Base-by-base conservation (phyloP, 306 rosid species). In the Quercus engelmannii region DNA sequence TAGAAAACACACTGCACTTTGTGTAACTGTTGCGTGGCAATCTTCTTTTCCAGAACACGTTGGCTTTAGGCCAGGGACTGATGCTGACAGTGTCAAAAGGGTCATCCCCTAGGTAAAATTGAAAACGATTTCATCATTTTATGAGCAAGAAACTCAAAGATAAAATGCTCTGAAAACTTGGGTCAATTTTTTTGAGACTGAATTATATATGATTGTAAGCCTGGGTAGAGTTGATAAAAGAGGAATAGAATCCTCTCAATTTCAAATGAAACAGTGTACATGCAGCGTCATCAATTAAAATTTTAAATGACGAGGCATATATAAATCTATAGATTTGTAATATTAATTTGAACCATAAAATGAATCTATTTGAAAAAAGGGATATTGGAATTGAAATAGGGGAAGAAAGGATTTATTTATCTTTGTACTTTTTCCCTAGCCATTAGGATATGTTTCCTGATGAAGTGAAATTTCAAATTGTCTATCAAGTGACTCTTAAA, bases 81-180 rank as follows among this genome's bases (percentile, higher is more conserved):
- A 83, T 73, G 97, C 95, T 43, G 97, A 89, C 65, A 92, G 13
- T 61, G 96, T 91, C 87, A 90, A 86, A 17, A 92, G 85, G 33
- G 97, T 82, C 97, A 92, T 89, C 59, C 97, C 97, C 97, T 92
- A 65, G 63, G 73, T 52, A 78, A 51, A 62, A 68, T 52, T 49
- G 6, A 35, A 79, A 76, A 7, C 19, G 7, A 6, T 17, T 72
- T 21, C 71, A 76, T 65, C 55, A 55, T 23, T 67, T 57, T 28
- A 55, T 38, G 65, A 2, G 35, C 28, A 57, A 79, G 46, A 74
- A 55, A 30, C 20, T 33, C 23, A 31, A 7, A 65, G 17, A 31
- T 4, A 5, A 8, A 5, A 43, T 30, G 2, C 3, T 20, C n/a
- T 13, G 19, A 21, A 33, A 31, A 65, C 20, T 19, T 21, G 18